A percentile compares a stretch with the other conserved stretches of the same genome.
Conservation (phyloP, 768 basidiomycete species). For the Fomitopsis pulvina region DNA sequence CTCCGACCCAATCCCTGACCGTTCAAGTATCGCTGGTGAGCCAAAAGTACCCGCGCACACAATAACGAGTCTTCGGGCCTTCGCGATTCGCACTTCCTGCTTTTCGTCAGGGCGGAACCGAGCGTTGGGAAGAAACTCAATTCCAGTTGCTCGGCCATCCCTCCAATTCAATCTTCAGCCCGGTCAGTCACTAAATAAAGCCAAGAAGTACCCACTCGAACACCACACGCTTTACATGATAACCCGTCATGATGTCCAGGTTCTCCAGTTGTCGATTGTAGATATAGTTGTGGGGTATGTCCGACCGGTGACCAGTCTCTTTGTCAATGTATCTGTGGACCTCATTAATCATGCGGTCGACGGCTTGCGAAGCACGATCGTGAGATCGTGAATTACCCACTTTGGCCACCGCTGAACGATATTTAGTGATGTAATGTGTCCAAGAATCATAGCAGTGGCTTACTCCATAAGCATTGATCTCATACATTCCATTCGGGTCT, state of each 20-base stretch:
- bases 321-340: constrained; percentile 54
- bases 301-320: constrained; percentile 50
- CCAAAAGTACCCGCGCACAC: constrained; percentile 36
- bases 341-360: neutral
- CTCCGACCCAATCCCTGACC: constrained; percentile 39
- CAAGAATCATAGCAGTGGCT: neutral
- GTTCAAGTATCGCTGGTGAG: constrained; percentile 49
- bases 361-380: constrained; percentile 4
- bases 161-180: constrained; percentile 13
- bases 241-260: constrained; percentile 26
- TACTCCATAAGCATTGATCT: constrained; percentile 22
- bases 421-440: neutral
- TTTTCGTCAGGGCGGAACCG: constrained; percentile 16
- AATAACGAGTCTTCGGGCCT: constrained; percentile 31
- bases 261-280: constrained; percentile 23
- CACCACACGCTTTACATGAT: constrained; percentile 30
- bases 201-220: constrained; percentile 24
- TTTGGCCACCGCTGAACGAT: constrained; percentile 44
- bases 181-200: too few relatives aligned
- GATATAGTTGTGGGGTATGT: constrained; percentile 39
- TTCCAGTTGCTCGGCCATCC: constrained; percentile 30
- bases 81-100: constrained; percentile 13
- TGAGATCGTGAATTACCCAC: too few relatives aligned
- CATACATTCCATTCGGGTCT: constrained; percentile 19
- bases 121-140: constrained; percentile 29